These are phyloP conservation scores for Fraxinus greggii DNA, from an alignment of 305 asterid species.

Conservation along the genomic window DNA sequence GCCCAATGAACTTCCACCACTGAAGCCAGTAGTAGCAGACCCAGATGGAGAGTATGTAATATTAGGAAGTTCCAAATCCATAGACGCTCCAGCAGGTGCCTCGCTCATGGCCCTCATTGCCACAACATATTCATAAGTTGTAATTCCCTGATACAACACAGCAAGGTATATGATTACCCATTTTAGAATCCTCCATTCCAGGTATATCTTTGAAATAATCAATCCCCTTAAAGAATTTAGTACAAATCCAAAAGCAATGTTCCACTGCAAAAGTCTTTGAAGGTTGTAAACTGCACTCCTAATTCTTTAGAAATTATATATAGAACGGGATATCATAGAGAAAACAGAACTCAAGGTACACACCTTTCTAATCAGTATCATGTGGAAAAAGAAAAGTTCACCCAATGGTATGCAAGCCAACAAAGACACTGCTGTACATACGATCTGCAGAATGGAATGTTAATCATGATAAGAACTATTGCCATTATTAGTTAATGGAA, in stretches of 20 bases:
- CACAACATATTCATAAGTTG: slow-evolving; percentile 91
- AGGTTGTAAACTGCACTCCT: neutral
- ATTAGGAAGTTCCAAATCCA: slow-evolving; percentile 75
- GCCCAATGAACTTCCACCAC: slow-evolving; percentile 95
- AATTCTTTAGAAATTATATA: slow-evolving; percentile 1
- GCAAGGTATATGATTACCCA: neutral
- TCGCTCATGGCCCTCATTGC: slow-evolving; percentile 99
- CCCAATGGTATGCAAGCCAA: slow-evolving; percentile 90
- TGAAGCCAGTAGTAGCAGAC: slow-evolving; percentile 90
- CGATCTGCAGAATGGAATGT: slow-evolving; percentile 52
- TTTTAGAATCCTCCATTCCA: neutral
- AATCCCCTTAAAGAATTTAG: neutral
- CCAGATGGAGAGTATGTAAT: slow-evolving; percentile 83
- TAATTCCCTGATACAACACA: slow-evolving; percentile 66
- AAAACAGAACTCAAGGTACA: slow-evolving; percentile 25
- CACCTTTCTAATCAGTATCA: slow-evolving; percentile 86
- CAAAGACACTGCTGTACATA: slow-evolving; percentile 87
- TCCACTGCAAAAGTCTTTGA: neutral
- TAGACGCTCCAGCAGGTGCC: slow-evolving; percentile 77
- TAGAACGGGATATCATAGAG: neutral
- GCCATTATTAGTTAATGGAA: neutral
- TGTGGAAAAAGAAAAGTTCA: slow-evolving; percentile 98
- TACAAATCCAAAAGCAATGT: neutral
- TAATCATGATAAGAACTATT: slow-evolving; percentile 8
- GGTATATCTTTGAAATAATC: neutral